Percentiles rank a stretch among this genome's conserved stretches.
These are phyloP conservation scores for Hypoxylon sp. DNA, from an alignment of 2,329 filamentous ascomycete genomes.

Conservation along the genomic window DNA sequence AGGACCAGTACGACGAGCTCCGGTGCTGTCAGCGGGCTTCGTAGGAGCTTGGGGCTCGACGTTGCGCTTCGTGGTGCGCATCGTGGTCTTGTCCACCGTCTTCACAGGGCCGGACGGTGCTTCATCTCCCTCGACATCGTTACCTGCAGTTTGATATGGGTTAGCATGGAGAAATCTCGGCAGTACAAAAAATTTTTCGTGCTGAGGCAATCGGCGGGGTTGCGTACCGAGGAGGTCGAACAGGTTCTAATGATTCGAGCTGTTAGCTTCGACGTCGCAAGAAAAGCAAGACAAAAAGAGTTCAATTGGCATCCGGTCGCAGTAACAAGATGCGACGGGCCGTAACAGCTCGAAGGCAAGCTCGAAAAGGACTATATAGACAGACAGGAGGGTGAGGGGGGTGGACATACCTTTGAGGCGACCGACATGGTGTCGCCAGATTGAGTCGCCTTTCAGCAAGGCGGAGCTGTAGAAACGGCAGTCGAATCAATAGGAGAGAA, in stretches of 20 bases:
- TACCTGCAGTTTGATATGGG: constrained; percentile 55
- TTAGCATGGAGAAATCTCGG: constrained; percentile 34
- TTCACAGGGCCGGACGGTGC: constrained; percentile 82
- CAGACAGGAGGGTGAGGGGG: constrained; percentile 27
- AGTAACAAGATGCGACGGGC: not conserved
- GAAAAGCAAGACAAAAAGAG: constrained; percentile 14
- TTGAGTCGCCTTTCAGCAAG: constrained; percentile 62
- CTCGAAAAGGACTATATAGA: not conserved
- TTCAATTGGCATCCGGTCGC: constrained; percentile 2
- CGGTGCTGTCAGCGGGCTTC: constrained; percentile 50
- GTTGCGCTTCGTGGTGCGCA: constrained; percentile 84
- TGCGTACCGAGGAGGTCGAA: constrained; percentile 95
- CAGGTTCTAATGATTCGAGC: constrained; percentile 74
- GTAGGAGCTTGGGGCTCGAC: constrained; percentile 75
- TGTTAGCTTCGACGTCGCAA: constrained; percentile 39
- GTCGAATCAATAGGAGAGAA: constrained; percentile 41
- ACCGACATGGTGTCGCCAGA: constrained; percentile 68
- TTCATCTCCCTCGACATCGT: constrained; percentile 70
- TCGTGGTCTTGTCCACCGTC: constrained; percentile 83
- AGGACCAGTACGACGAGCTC: constrained; percentile 64
- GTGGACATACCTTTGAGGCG: constrained; percentile 63
- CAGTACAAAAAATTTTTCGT: constrained; percentile 37
- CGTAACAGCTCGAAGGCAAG: not conserved
- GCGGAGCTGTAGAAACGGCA: constrained; percentile 50
- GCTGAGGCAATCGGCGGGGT: constrained; percentile 41